Conservation (phyloP, 164 flowering plant species). For the Nymphaea thermarum region DNA sequence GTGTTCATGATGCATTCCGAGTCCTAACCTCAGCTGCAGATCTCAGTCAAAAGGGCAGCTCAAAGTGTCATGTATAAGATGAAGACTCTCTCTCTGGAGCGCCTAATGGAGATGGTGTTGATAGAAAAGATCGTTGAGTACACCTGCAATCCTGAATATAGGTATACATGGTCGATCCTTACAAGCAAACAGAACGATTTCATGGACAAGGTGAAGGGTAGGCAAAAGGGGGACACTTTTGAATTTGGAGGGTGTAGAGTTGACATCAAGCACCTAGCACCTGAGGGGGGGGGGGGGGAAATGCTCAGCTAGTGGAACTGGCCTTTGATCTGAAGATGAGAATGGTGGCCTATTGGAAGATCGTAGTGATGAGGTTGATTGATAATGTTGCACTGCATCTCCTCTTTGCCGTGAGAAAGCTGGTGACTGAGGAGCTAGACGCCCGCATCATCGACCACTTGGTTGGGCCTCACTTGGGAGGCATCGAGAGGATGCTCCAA, state of each 20-base stretch:
- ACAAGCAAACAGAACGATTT: too few relatives aligned
- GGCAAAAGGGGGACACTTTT: too few relatives aligned
- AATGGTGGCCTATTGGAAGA: constrained; percentile 21
- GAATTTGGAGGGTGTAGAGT: too few relatives aligned
- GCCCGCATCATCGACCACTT: neutral
- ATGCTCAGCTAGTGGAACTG: constrained; percentile 2
- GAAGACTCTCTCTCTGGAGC: constrained; percentile 8
- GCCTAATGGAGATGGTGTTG: constrained; percentile 19
- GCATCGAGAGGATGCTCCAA: too few relatives aligned
- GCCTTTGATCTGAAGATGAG: constrained; percentile 33
- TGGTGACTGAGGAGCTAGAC: neutral
- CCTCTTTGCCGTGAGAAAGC: constrained; percentile 3
- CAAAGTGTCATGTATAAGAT: constrained; percentile 9
- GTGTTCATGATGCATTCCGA: constrained; percentile 14
- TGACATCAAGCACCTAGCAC: constrained; percentile 16
- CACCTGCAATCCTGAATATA: constrained; percentile 22
- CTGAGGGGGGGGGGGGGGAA: neutral
- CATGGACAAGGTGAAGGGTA: neutral
- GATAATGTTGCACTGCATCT: constrained; percentile 17
- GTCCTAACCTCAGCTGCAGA: constrained; percentile 18
- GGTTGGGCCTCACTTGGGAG: neutral
- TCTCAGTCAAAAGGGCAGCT: neutral
- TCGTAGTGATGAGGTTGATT: constrained; percentile 19
- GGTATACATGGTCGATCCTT: too few relatives aligned
- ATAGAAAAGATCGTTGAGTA: constrained; percentile 28